Conservation (phyloP, 768 basidiomycete species). For the Xanthoconium stramineum region DNA sequence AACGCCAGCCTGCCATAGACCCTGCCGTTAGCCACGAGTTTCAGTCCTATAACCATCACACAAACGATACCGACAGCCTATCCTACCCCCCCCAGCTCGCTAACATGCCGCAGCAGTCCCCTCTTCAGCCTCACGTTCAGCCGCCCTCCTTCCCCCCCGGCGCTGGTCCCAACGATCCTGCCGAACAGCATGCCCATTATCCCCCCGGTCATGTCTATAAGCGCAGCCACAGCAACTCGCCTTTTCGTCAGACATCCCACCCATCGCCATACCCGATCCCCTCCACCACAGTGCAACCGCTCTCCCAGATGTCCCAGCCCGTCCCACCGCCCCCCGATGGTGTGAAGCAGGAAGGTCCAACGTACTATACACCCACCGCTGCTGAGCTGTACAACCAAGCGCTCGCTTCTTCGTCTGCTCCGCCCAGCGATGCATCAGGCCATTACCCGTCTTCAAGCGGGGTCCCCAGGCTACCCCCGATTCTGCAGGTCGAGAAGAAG, state of each 20-base stretch:
- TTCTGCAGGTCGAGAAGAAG: constrained; percentile 88
- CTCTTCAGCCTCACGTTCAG: constrained; percentile 32
- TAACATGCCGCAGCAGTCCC: constrained; percentile 31
- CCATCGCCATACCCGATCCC: constrained; percentile 39
- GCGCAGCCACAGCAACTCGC: constrained; percentile 31
- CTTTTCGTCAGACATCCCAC: constrained; percentile 38
- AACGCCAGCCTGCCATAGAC: constrained; percentile 32
- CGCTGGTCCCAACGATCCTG: constrained; percentile 34
- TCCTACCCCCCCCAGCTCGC: constrained; percentile 27
- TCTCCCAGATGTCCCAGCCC: constrained; percentile 26
- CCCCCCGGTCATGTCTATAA: constrained; percentile 33
- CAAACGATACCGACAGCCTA: constrained; percentile 20
- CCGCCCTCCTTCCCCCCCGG: constrained; percentile 35
- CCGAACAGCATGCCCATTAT: constrained; percentile 34
- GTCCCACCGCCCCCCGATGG: constrained; percentile 21
- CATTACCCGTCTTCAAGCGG: constrained; percentile 31
- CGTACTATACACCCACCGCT: constrained; percentile 50
- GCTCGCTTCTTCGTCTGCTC: constrained; percentile 32
- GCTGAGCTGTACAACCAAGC: constrained; percentile 53
- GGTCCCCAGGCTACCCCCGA: constrained; percentile 68
- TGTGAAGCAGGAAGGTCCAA: constrained; percentile 38
- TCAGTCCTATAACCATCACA: constrained; percentile 31
- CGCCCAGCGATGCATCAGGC: constrained; percentile 19
- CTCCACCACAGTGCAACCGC: constrained; percentile 26
- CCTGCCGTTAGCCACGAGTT: constrained; percentile 35